A percentile compares a stretch with the other conserved stretches of the same genome.
Conservation (phyloP, 140 eudicot species). For the Senecio squalidus region DNA sequence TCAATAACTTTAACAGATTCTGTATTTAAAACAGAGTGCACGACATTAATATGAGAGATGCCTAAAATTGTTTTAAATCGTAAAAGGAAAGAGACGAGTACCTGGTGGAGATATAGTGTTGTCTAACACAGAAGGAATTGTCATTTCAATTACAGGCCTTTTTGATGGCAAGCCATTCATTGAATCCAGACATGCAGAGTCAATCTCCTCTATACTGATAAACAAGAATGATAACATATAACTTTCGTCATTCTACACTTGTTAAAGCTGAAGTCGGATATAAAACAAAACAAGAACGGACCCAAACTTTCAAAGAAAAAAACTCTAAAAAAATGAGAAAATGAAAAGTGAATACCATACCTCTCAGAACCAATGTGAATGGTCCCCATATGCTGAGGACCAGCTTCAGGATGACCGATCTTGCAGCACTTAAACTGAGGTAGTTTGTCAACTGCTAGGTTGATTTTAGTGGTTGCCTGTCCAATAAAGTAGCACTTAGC, state of each 20-base stretch:
- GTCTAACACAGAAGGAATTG: slow-evolving; percentile 89
- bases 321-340: neutral
- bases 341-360: slow-evolving; percentile 24
- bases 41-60: too few relatives aligned
- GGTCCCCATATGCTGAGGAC: slow-evolving; percentile 95
- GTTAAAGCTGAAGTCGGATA: neutral
- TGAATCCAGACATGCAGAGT: slow-evolving; percentile 76
- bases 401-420: slow-evolving; percentile 54
- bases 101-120: slow-evolving; percentile 93
- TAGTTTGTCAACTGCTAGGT: slow-evolving; percentile 78
- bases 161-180: slow-evolving; percentile 74
- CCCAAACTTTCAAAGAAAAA: neutral
- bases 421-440: slow-evolving; percentile 78
- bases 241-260: neutral
- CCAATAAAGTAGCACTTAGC: slow-evolving; percentile 17
- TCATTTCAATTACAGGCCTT: slow-evolving; percentile 97
- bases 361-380: slow-evolving; percentile 96
- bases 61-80: neutral
- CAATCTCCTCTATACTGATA: slow-evolving; percentile 79
- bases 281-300: neutral
- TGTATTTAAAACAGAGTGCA: neutral
- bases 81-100: slow-evolving; percentile 13
- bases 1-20: neutral
- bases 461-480: slow-evolving; percentile 97
- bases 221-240: slow-evolving; percentile 11